Base-by-base conservation (phyloP, 2,329 filamentous ascomycete species). In the Sporothrix euskadiensis region DNA sequence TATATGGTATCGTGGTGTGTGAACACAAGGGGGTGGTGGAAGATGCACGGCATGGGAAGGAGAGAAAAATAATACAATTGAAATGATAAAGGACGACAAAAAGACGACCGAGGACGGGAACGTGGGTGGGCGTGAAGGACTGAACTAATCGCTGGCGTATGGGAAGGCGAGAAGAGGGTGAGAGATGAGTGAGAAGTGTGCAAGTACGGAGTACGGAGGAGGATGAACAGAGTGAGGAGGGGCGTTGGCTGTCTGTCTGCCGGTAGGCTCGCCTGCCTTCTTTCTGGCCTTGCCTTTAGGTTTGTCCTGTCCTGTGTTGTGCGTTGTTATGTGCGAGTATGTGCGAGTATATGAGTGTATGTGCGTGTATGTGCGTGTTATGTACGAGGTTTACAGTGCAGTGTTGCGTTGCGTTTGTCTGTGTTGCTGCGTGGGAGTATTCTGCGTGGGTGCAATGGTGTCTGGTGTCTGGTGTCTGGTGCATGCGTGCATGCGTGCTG, bases 311-410 rank as follows among this genome's bases (percentile, higher is more conserved):
- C n/a, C 12, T 57, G 59, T 63, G 26, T 61, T 47, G 14, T 35
- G 54, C 16, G 30, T 44, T 54, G n/a, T 54, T 47, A 47, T 35
- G 12, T 47, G 63, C 41, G 63, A 26, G 39, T 30, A 26, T 47
- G 44, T 52, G 63, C 41, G 63, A 26, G 39, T 30, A 26, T 47
- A 26, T 52, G 63, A 22, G 63, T 14, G 39, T 30, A 26, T 47
- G 44, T 52, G 41, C 26, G 39, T 49, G 41, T 52, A n/a, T 68
- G 41, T 68, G 41, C 26, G 41, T 68, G 65, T 35, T 35, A 32
- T 35, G 44, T 68, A 44, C 41, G 41, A 66, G 63, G 65, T 54
- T 47, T 39, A 32, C 69, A 52, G 69, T 44, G 44, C 39, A 59
- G 41, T 39, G 71, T 54, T 49, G 41, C 44, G 56, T 41, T 65